phyloP scores from a whole-genome alignment of 495 filamentous ascomycete species.

The Neurospora sublineolata region DNA sequence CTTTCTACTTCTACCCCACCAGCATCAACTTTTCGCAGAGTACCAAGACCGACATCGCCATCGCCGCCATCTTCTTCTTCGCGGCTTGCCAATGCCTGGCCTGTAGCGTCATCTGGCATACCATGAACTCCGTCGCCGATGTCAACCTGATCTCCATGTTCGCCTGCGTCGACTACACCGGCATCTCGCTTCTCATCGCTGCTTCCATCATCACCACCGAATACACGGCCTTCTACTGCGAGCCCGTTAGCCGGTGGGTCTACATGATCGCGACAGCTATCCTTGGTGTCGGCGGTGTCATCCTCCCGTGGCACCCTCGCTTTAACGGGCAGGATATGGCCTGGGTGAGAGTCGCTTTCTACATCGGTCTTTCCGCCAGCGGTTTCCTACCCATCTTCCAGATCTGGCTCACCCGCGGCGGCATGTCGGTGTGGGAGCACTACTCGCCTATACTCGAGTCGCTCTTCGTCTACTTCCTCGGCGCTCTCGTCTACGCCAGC shows the following conservation, averaged over 20 bases:
- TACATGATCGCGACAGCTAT: constrained; percentile 76
- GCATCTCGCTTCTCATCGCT: constrained; percentile 91
- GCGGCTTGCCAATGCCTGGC: constrained; percentile 91
- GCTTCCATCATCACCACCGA: constrained; percentile 97
- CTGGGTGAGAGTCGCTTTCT: constrained; percentile 88
- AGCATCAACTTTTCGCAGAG: constrained; percentile 76
- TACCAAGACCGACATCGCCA: constrained; percentile 73
- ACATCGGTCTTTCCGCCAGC: constrained; percentile 75
- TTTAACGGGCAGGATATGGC: constrained; percentile 91
- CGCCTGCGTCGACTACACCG: constrained; percentile 97
- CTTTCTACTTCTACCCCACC: constrained; percentile 92
- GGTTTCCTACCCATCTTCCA: constrained; percentile 85
- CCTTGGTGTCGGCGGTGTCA: constrained; percentile 77
- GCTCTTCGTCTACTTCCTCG: constrained; percentile 70
- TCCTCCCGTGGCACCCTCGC: constrained; percentile 89
- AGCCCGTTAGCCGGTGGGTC: constrained; percentile 72
- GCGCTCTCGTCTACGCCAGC: constrained; percentile 81
- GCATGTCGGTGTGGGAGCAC: constrained; percentile 64
- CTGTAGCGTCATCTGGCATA: constrained; percentile 95
- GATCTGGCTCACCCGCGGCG: constrained; percentile 63
- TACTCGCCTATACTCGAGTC: constrained; percentile 85
- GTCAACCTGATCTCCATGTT: constrained; percentile 86
- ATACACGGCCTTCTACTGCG: constrained; percentile 97
- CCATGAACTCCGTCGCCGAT: constrained; percentile 90
- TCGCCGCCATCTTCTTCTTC: constrained; percentile 93